A percentile compares a stretch with the other conserved stretches of the same genome.
Evolutionary conservation across 176 grass and related monocot species (phyloP).

Genomic region (maize (Zea mays)): Zm-B73-REFERENCE-NAM-5.0 NC_050105.1:135897001-135897500

Average conservation of each 20-base stretch:
- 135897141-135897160: constrained; percentile 20
- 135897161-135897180: constrained; percentile 14
- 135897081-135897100: too few species aligned
- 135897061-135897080: too few species aligned
- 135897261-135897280: constrained; percentile 6
- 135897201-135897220: too few species aligned
- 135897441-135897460: constrained; percentile 89
- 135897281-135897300: background rate
- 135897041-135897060: too few species aligned
- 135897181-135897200: background rate
- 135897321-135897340: background rate
- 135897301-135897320: background rate
- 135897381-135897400: constrained; percentile 43
- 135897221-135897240: background rate
- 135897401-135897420: constrained; percentile 54
- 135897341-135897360: constrained; percentile 18
- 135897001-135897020: too few species aligned
- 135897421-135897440: constrained; percentile 66
- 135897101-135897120: background rate
- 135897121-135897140: background rate
- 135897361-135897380: background rate
- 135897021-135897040: too few species aligned
- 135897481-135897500: constrained; percentile 36
- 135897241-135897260: background rate
- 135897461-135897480: constrained; percentile 71